Evolutionary conservation across 2,329 filamentous ascomycete genomes (phyloP).

Genomic region (Scorias spongiosa): DNA sequence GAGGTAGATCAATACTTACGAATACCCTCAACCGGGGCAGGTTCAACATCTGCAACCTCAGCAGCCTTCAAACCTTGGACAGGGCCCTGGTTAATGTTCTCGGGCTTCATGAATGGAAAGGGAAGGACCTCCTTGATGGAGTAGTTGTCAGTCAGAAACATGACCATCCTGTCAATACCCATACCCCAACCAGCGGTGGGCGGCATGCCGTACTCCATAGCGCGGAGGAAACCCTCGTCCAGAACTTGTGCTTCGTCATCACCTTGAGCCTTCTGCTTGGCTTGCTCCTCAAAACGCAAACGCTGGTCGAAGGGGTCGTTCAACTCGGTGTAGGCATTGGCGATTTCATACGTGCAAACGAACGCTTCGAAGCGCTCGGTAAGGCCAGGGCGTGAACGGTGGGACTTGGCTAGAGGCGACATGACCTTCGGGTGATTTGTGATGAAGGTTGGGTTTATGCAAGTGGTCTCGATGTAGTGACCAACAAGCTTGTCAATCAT

Average conservation of each 20-base stretch:
- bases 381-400: constrained; percentile 64
- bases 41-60: constrained; percentile 46
- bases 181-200: constrained; percentile 95
- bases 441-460: constrained; percentile 87
- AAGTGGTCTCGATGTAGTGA: constrained; percentile 89
- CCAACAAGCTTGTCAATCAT: constrained; percentile 89
- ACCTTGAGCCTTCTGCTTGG: constrained; percentile 85
- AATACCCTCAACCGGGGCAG: constrained; percentile 41
- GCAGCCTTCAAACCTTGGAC: constrained; percentile 36
- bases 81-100: constrained; percentile 30
- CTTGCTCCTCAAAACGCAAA: constrained; percentile 85
- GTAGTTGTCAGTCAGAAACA: constrained; percentile 94
- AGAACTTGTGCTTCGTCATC: constrained; percentile 94
- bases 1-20: constrained; percentile 2
- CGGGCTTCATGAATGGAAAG: constrained; percentile 97
- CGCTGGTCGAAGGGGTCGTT: constrained; percentile 94
- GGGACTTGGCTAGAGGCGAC: constrained; percentile 93
- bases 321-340: constrained; percentile 95
- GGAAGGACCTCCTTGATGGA: constrained; percentile 90
- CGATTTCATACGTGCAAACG: constrained; percentile 92
- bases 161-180: constrained; percentile 84
- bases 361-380: constrained; percentile 98
- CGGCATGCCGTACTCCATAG: constrained; percentile 78
- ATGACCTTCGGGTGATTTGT: constrained; percentile 68
- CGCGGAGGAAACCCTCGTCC: constrained; percentile 87